Evolutionary conservation across 345 rosid species (phyloP), one percentile per base, ranked within the genome.

Genomic region (Cardamine chenopodiifolia): DNA sequence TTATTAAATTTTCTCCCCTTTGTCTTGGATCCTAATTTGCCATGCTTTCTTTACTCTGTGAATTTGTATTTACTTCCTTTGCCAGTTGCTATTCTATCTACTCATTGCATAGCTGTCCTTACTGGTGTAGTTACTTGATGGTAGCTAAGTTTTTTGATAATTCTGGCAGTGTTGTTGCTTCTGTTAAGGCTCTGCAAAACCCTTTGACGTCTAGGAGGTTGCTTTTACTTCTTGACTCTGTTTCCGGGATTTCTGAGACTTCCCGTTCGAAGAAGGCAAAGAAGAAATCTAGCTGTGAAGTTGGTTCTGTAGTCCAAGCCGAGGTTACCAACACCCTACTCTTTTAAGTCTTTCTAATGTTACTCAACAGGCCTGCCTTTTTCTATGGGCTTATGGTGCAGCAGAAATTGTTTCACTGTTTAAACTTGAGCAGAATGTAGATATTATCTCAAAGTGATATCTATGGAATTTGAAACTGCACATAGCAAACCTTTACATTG

Each of bases 271-370:
- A 92, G 78, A 88, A 81, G 83, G 89, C 96, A n/a, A 94, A 82
- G 78, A 94, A 76, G 85, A 92, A 90, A 68, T 84, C 91, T 7
- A 79, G 82, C 71, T 85, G 80, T 76, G 65, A 69, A 73, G 82
- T 90, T 59, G 99, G 97, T 80, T 90, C 97, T 34, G 68, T 95
- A 74, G 89, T 92, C 81, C 89, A 84, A 47, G 91, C 92, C 3
- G 99, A 95, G 99, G 99, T 95, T 77, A 72, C 62, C 44, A 64
- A 53, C 7, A 17, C 69, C 56, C 62, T 56, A 35, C 61, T 50
- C 64, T 71, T 28, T 48, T 9, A 14, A 5, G 31, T 66, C 39
- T 40, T 66, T 66, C 31, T 47, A 34, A 28, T 32, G n/a, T 48
- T 45, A 45, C 70, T 34, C 28, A 19, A 45, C 44, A 37, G 58